Evolutionary conservation across 1,284 basidiomycete species (phyloP).

Genomic region (Apiotrichum brassicae): DNA sequence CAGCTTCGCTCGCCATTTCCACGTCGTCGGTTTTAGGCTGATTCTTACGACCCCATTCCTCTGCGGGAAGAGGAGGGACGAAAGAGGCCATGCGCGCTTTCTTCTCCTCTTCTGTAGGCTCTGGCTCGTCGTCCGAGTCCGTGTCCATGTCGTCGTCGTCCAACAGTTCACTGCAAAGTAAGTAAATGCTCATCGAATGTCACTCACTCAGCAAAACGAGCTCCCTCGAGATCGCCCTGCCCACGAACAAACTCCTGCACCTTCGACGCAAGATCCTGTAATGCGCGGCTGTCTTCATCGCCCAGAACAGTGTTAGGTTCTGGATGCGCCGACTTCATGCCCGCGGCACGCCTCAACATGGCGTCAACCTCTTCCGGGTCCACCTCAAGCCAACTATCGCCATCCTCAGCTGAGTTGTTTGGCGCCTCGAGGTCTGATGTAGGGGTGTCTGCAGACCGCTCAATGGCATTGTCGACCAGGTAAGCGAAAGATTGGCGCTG

Average conservation of each 20-base stretch:
- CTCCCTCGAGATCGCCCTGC: constrained; percentile 77
- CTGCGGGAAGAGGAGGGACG: constrained; percentile 41
- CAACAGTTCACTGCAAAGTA: constrained; percentile 35
- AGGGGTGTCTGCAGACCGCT: constrained; percentile 11
- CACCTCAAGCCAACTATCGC: constrained; percentile 41
- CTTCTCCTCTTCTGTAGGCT: constrained; percentile 35
- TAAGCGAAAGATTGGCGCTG: constrained; percentile 65
- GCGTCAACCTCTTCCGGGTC: constrained; percentile 44
- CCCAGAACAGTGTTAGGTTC: constrained; percentile 42
- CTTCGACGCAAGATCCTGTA: constrained; percentile 71
- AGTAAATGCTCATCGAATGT: background rate
- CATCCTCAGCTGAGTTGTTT: constrained; percentile 30
- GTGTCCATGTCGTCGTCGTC: constrained; percentile 47
- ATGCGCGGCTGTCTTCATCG: constrained; percentile 59
- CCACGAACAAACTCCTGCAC: constrained; percentile 82
- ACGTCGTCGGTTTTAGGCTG: background rate
- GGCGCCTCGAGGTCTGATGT: background rate
- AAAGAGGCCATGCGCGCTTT: constrained; percentile 40
- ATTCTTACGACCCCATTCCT: constrained; percentile 47
- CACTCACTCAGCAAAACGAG: constrained; percentile 76
- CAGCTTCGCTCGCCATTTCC: background rate
- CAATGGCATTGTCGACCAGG: constrained; percentile 61
- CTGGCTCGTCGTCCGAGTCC: constrained; percentile 27
- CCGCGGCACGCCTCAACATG: constrained; percentile 33
- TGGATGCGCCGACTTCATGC: constrained; percentile 12